Evolutionary conservation across 2,329 filamentous ascomycete genomes (phyloP), one percentile per base, ranked within the genome.

Genomic region (Ceratocystis papillata): DNA sequence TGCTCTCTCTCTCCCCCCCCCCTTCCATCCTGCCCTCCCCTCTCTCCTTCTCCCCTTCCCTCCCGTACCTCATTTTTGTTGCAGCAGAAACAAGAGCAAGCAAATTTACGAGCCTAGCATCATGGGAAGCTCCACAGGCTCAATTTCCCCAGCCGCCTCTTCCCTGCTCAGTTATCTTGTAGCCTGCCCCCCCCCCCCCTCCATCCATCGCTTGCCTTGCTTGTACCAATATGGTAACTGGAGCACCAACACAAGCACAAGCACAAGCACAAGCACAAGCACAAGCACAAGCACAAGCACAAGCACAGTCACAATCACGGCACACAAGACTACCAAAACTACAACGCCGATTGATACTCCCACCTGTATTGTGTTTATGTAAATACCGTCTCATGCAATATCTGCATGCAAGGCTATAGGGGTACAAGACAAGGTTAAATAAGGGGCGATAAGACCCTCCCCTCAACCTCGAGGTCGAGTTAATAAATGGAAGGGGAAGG

Each of bases 341-440:
- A 10, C 33, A 37, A 10, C 33, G 8, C 33, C 33, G 33, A 37
- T 37, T 37, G 8, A 10, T 37, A 37, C 33, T 6, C 3, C 8
- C 30, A 33, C 8, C 33, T 37, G 37, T 41, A 12, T 41, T 12
- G 37, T 12, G 10, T 4, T 12, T 41, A 12, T 15, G 10, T 15
- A 41, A 41, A 41, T 15, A 5, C 37, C 37, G 10, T 15, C 37
- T 41, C 37, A 41, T 41, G 37, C 37, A 41, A 53, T 53, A 25
- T 53, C 10, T 28, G 48, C 15, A 53, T 53, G 48, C 48, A 53
- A 5, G 48, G 20, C 5, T 53, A 25, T 53, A 41, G 48, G 48
- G 48, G 48, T 28, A 66, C 57, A 60, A 55, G 41, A 41, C 30
- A 22, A n/a, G 57, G 30, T 50, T 48, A 64, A 33, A 44, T 33